Base-by-base conservation (phyloP, 352 stramenopile species). In the Phytophthora meadii region DNA sequence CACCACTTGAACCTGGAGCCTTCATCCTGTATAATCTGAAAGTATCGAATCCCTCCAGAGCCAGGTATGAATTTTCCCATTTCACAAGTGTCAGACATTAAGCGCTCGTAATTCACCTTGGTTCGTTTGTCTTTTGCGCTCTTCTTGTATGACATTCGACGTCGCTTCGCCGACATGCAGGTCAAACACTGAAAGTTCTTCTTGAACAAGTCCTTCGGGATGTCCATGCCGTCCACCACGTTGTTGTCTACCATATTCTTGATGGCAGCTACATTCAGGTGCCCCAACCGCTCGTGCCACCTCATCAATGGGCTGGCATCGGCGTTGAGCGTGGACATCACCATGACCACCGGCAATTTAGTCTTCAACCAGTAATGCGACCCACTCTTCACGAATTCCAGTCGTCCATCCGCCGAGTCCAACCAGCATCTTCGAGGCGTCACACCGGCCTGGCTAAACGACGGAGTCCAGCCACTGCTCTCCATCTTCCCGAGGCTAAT, bases 21-120 rank as follows among this genome's bases (percentile, higher is more conserved):
- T 19, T 69, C 53, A 11, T 54, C 52, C n/a, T 64, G 37, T 9
- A 64, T 58, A 1, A 64, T 6, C 28, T 64, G 53, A 7, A 69
- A 69, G 10, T 67, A 61, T 8, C 10, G 11, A 24, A 45, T 6
- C 8, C 30, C 5, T 12, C 41, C 41, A 32, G 3, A 7, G 1
- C 48, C 10, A 14, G 48, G 48, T 10, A 54, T 4, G 3, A 11
- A 44, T 4, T 44, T 42, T 3, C 48, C 30, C 28, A 54, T 54
- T 2, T 54, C 48, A 5, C 48, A 44, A 0, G 11, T 15, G 9
- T 44, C 30, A 2, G 48, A 54, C 48, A 32, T 42, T 5, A 19
- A 12, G 8, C 30, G 6, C 19, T 54, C 48, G 30, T 54, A 54
- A 5, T 32, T 54, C 2, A 44, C 30, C 11, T 44, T 54, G 8